phyloP scores from a whole-genome alignment of 352 stramenopile genomes.

The Pythium oligandrum region DNA sequence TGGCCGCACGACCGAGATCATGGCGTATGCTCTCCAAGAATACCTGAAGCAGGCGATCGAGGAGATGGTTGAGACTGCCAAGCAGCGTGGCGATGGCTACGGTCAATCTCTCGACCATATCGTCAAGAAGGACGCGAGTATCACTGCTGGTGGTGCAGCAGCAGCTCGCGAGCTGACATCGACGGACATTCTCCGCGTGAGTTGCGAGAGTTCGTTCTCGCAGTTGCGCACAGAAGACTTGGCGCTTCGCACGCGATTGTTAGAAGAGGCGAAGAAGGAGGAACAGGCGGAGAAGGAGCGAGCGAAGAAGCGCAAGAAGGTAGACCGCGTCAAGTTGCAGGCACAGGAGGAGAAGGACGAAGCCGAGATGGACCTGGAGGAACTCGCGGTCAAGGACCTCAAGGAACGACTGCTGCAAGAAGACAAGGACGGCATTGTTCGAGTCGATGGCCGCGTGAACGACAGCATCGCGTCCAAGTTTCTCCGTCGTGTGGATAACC shows the following conservation, averaged over 20 bases:
- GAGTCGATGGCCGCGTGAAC: conserved; percentile 77
- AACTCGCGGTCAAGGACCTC: conserved; percentile 76
- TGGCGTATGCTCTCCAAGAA: conserved; percentile 78
- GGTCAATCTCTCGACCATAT: conserved; percentile 45
- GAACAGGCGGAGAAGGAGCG: conserved; percentile 72
- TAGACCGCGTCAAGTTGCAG: conserved; percentile 62
- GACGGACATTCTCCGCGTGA: conserved; percentile 77
- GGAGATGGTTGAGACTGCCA: conserved; percentile 82
- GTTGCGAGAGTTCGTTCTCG: conserved; percentile 74
- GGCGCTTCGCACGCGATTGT: conserved; percentile 40
- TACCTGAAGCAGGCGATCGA: conserved; percentile 85
- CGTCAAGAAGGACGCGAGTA: conserved; percentile 34
- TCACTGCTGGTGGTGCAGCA: conserved; percentile 11
- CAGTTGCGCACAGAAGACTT: conserved; percentile 64
- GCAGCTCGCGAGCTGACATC: conserved; percentile 50
- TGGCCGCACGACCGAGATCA: conserved; percentile 56
- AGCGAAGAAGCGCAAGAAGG: conserved; percentile 84
- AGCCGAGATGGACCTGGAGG: too few species aligned
- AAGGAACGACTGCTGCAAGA: conserved; percentile 76
- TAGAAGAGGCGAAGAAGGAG: conserved; percentile 78
- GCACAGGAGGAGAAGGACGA: conserved; percentile 78
- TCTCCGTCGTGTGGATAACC: conserved; percentile 45
- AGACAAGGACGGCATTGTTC: conserved; percentile 63
- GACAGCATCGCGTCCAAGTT: conserved; percentile 64
- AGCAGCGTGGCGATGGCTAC: conserved; percentile 57